These are phyloP conservation scores for Hyaloscypha hepaticicola DNA, from an alignment of 495 filamentous ascomycete species.

Conservation along the genomic window DNA sequence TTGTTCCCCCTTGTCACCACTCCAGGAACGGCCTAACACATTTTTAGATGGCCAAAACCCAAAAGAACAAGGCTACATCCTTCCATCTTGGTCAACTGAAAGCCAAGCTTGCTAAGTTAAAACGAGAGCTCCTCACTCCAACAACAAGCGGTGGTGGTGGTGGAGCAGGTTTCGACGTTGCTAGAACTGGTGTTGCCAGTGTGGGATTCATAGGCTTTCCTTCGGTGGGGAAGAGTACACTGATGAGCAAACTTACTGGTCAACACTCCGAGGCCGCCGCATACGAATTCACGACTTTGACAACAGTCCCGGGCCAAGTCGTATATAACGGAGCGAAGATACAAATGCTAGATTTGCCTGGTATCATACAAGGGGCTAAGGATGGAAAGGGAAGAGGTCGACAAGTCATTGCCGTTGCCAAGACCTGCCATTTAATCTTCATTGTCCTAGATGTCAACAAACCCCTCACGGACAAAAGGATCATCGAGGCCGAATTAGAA, in stretches of 20 bases:
- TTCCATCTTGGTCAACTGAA: conserved; percentile 89
- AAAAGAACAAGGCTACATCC: conserved; percentile 97
- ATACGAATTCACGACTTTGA: conserved; percentile 98
- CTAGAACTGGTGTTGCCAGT: conserved; percentile 94
- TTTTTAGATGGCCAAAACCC: conserved; percentile 82
- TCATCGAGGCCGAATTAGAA: conserved; percentile 96
- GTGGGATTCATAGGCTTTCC: conserved; percentile 88
- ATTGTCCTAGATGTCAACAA: conserved; percentile 99
- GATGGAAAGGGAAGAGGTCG: conserved; percentile 97
- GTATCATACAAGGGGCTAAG: conserved; percentile 98
- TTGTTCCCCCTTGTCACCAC: conserved; percentile 11
- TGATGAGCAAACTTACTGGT: conserved; percentile 92
- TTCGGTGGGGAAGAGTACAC: conserved; percentile 95
- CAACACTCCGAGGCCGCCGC: conserved; percentile 96
- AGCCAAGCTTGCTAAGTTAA: conserved; percentile 96
- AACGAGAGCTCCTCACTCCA: conserved; percentile 91
- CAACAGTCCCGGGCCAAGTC: conserved; percentile 95
- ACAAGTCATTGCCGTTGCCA: conserved; percentile 97
- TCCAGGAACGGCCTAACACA: conserved; percentile 23
- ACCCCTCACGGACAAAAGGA: conserved; percentile 91
- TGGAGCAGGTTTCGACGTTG: conserved; percentile 95
- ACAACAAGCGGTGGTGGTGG: conserved; percentile 74
- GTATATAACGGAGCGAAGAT: conserved; percentile 96
- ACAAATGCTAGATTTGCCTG: conserved; percentile 97
- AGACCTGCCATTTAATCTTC: conserved; percentile 98